Conservation (phyloP, 371 early-diverging fungal species). For the Choanephora cucurbitarum region DNA sequence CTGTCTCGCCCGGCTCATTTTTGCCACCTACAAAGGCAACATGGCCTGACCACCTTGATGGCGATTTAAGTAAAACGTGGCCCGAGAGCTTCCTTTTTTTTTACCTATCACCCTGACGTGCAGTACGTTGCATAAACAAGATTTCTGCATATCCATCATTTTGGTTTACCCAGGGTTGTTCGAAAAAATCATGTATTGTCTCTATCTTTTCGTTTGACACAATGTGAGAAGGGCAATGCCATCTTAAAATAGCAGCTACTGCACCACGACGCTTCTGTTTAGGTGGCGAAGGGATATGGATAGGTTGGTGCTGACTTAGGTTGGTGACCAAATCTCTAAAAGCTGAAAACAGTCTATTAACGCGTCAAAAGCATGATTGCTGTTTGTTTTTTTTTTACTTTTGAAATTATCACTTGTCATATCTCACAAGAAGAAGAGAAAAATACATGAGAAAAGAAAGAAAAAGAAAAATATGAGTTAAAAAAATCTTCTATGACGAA, state of each 20-base stretch:
- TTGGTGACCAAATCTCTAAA: conserved; percentile 27
- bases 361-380: too few relatives aligned
- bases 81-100: not conserved
- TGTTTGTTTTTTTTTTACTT: too few relatives aligned
- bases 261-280: conserved; percentile 39
- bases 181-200: conserved; percentile 33
- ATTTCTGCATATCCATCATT: conserved; percentile 55
- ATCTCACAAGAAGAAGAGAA: too few relatives aligned
- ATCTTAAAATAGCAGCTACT: conserved; percentile 46
- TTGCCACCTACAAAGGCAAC: conserved; percentile 79
- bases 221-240: conserved; percentile 16
- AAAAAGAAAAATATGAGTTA: too few relatives aligned
- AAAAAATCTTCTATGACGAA: too few relatives aligned
- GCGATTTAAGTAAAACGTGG: not conserved
- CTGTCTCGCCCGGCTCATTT: conserved; percentile 61
- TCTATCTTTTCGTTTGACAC: not conserved
- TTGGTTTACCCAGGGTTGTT: conserved; percentile 36
- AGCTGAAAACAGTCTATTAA: conserved; percentile 9
- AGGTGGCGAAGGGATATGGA: conserved; percentile 39
- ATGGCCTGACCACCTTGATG: conserved; percentile 68
- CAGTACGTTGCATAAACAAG: conserved; percentile 66
- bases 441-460: too few relatives aligned
- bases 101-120: conserved; percentile 63
- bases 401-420: too few relatives aligned
- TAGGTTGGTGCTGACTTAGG: conserved; percentile 12